Percentiles rank a stretch among this genome's conserved stretches.
Conservation (phyloP, 345 rosid species). For the Psidium guajava region DNA sequence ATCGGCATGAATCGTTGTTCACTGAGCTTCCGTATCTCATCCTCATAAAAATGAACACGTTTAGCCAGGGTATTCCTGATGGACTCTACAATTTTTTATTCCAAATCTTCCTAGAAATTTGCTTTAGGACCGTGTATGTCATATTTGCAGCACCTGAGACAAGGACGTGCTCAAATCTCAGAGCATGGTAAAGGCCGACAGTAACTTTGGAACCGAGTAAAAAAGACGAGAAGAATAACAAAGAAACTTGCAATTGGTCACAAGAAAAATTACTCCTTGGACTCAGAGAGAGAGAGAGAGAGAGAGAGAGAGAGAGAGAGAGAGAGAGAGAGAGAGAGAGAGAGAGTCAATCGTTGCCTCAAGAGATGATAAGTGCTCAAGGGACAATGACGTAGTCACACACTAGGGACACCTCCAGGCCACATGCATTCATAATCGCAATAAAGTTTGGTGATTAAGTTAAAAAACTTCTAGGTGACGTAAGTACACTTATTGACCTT, state of each 20-base stretch:
- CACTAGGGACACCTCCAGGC: not conserved
- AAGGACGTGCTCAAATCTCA: constrained; percentile 15
- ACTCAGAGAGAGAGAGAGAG: not conserved
- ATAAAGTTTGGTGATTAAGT: not conserved
- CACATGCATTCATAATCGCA: not conserved
- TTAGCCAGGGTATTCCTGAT: constrained; percentile 78
- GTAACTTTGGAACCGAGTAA: not conserved
- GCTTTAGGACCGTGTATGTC: constrained; percentile 76
- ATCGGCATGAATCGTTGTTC: constrained; percentile 91
- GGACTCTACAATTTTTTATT: constrained; percentile 72
- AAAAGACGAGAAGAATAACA: not conserved
- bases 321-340: no score
- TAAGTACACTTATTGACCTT: not conserved
- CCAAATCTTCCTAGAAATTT: constrained; percentile 89
- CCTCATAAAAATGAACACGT: constrained; percentile 88
- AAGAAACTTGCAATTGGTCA: not conserved
- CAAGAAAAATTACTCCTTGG: not conserved
- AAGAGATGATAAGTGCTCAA: not conserved
- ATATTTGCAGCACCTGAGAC: constrained; percentile 83
- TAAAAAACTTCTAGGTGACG: not conserved
- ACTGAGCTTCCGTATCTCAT: constrained; percentile 89
- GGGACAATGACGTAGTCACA: not conserved
- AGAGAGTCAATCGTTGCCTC: not conserved
- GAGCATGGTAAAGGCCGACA: constrained; percentile 7
- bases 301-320: not conserved